A percentile compares a stretch with the other conserved stretches of the same genome.
Conservation (phyloP, 129 eudicot genomes). For the Pittosporum tobira region DNA sequence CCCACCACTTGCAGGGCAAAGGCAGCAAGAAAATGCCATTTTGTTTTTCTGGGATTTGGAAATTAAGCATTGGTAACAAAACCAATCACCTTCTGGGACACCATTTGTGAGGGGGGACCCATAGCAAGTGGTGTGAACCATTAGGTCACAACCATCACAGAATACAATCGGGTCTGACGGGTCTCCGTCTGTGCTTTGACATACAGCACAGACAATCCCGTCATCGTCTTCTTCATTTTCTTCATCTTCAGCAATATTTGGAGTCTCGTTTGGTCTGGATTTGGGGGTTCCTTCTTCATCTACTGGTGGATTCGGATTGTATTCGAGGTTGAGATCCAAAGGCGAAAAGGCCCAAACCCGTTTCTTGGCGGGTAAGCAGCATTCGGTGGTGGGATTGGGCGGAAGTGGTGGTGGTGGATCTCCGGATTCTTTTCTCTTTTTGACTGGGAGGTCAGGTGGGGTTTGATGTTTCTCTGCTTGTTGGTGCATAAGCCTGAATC, state of each 20-base stretch:
- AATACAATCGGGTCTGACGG: slow-evolving; percentile 73
- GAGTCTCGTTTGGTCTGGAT: not conserved
- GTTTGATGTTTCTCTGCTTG: slow-evolving; percentile 13
- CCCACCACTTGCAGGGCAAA: slow-evolving; percentile 52
- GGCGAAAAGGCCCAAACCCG: slow-evolving; percentile 44
- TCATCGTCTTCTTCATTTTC: slow-evolving; percentile 47
- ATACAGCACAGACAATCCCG: slow-evolving; percentile 72
- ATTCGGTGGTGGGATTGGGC: slow-evolving; percentile 11
- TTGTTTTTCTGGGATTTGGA: slow-evolving; percentile 5
- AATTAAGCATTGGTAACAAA: slow-evolving; percentile 43
- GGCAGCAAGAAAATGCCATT: slow-evolving; percentile 32
- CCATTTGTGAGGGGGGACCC: slow-evolving; percentile 55
- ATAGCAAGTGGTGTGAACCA: slow-evolving; percentile 80
- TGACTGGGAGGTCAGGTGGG: slow-evolving; percentile 51
- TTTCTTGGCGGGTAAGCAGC: slow-evolving; percentile 72
- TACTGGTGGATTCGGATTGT: slow-evolving; percentile 27
- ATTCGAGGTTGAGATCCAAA: slow-evolving; percentile 59
- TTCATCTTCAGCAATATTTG: slow-evolving; percentile 1
- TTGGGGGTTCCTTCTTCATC: slow-evolving; percentile 8
- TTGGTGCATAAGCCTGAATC: slow-evolving; percentile 50
- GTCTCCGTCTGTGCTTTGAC: slow-evolving; percentile 82
- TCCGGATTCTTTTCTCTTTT: slow-evolving; percentile 45
- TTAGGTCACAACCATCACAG: slow-evolving; percentile 82
- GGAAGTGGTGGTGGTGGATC: slow-evolving; percentile 21
- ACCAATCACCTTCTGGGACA: slow-evolving; percentile 91